These are phyloP conservation scores for Globisporangium paroecandrum DNA, from an alignment of 352 stramenopile species.

Conservation along the genomic window DNA sequence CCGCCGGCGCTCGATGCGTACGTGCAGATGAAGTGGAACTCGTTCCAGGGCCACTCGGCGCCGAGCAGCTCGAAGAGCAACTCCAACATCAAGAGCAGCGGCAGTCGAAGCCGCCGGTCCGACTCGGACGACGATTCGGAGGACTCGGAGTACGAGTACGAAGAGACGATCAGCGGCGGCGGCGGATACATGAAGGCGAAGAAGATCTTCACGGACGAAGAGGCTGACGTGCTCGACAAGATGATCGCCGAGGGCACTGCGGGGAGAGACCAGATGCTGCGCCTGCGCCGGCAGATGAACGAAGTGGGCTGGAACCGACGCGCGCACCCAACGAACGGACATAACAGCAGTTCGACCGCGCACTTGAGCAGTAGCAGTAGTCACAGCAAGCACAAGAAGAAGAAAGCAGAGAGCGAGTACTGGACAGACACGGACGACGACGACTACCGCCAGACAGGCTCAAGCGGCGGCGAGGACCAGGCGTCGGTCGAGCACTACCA, in stretches of 20 bases:
- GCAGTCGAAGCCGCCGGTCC: neutral
- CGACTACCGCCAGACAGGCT: conserved; percentile 25
- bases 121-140: conserved; percentile 41
- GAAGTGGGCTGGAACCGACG: conserved; percentile 61
- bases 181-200: conserved; percentile 62
- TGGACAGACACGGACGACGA: conserved; percentile 61
- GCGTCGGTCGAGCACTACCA: conserved; percentile 48
- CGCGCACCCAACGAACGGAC: conserved; percentile 22
- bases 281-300: conserved; percentile 57
- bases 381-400: conserved; percentile 32
- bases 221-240: conserved; percentile 69
- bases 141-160: conserved; percentile 38
- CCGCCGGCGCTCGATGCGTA: conserved; percentile 63
- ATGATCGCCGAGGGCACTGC: conserved; percentile 80
- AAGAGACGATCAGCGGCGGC: conserved; percentile 22
- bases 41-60: conserved; percentile 43
- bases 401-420: conserved; percentile 19
- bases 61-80: conserved; percentile 14
- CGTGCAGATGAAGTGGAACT: conserved; percentile 78
- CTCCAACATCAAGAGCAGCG: neutral
- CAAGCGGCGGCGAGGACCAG: conserved; percentile 29
- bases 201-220: conserved; percentile 58
- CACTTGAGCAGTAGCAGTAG: conserved; percentile 14
- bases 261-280: conserved; percentile 62
- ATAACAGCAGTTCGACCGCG: neutral